A percentile compares a stretch with the other conserved stretches of the same genome.
Conservation (phyloP, 805 yeast species). For the Suhomyces vadensis region DNA sequence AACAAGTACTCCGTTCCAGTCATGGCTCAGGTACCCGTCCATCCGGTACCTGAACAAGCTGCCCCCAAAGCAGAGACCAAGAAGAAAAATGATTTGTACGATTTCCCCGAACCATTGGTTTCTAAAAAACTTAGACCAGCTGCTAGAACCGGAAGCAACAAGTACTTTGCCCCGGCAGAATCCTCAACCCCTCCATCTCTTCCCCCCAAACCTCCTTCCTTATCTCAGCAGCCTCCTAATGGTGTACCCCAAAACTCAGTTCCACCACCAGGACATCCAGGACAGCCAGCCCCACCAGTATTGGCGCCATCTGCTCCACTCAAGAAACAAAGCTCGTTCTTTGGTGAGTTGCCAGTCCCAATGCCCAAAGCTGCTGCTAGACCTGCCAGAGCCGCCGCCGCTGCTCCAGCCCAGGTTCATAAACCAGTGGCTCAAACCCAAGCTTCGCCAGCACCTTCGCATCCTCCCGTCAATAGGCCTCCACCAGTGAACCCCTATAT, state of each 20-base stretch:
- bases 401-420: slow-evolving; percentile 12
- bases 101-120: slow-evolving; percentile 62
- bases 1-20: background rate
- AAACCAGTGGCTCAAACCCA: slow-evolving; percentile 12
- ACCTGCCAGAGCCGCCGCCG: slow-evolving; percentile 33
- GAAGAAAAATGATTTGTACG: slow-evolving; percentile 74
- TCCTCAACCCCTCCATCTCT: slow-evolving; percentile 11
- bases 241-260: slow-evolving; percentile 15
- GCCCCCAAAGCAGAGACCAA: slow-evolving; percentile 24
- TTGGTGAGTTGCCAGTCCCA: slow-evolving; percentile 56
- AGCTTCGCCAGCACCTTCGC: slow-evolving; percentile 8
- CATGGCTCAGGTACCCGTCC: background rate
- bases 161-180: slow-evolving; percentile 17
- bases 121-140: slow-evolving; percentile 41
- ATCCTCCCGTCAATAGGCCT: slow-evolving; percentile 12
- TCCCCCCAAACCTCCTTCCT: slow-evolving; percentile 14
- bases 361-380: slow-evolving; percentile 29
- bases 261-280: background rate
- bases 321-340: slow-evolving; percentile 43
- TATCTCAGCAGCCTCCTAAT: slow-evolving; percentile 8
- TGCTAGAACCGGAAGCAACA: slow-evolving; percentile 31
- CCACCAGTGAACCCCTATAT: slow-evolving; percentile 24
- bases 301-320: background rate
- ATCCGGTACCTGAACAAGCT: slow-evolving; percentile 19
- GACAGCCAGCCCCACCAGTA: background rate